Evolutionary conservation across 176 grass and related monocot genomes (phyloP).

Genomic region (Neostapfia colusana): DNA sequence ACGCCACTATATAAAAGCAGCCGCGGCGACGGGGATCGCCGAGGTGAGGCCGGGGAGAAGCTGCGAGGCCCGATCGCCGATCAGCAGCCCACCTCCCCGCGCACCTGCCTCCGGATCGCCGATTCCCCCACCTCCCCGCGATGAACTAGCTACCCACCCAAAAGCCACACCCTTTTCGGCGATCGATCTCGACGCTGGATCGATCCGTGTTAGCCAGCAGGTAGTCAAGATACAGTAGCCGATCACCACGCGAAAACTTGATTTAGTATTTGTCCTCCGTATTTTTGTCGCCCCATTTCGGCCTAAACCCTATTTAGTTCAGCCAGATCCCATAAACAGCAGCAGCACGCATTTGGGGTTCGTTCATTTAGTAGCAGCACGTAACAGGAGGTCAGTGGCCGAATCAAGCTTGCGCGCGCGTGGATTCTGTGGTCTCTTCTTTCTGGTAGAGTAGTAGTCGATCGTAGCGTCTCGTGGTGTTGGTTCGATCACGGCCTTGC

Average conservation of each 20-base stretch:
- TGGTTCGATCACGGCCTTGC: neutral
- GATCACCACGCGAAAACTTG: neutral
- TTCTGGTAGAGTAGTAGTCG: neutral
- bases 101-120: neutral
- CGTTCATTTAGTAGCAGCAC: neutral
- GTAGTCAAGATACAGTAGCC: neutral
- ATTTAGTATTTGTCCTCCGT: neutral
- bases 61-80: neutral
- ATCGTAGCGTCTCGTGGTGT: neutral
- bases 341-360: conserved; percentile 6
- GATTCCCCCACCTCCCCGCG: neutral
- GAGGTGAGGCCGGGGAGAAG: conserved; percentile 7
- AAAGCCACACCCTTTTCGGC: neutral
- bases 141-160: conserved; percentile 1
- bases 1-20: neutral
- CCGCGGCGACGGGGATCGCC: neutral
- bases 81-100: neutral
- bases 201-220: neutral
- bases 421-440: conserved; percentile 4
- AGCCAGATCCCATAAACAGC: neutral
- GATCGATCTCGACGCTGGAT: conserved; percentile 12
- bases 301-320: neutral
- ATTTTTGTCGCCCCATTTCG: neutral
- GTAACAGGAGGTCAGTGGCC: conserved; percentile 1
- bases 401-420: neutral